Percentiles rank a stretch among this genome's conserved stretches.
Conservation (phyloP, 2,329 filamentous ascomycete species). For the Colletotrichum navitas region DNA sequence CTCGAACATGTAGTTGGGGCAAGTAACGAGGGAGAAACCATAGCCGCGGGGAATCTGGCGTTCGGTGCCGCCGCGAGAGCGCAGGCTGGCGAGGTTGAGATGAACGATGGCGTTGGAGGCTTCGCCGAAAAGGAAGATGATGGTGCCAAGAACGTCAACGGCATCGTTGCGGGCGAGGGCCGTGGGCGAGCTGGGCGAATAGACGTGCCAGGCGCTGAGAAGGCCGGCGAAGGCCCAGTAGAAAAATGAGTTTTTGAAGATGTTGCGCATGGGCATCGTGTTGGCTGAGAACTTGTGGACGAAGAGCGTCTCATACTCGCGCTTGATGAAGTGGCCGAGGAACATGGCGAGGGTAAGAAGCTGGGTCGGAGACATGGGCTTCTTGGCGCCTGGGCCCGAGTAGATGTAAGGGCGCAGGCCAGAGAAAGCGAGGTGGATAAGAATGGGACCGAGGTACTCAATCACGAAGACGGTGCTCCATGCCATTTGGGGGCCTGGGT, state of each 20-base stretch:
- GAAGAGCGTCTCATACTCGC: constrained; percentile 93
- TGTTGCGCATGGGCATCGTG: constrained; percentile 92
- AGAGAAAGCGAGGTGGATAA: constrained; percentile 84
- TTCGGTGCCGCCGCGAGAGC: constrained; percentile 84
- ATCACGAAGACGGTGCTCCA: constrained; percentile 96
- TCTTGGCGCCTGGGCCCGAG: constrained; percentile 55
- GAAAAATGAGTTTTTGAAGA: constrained; percentile 94
- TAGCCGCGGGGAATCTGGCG: constrained; percentile 89
- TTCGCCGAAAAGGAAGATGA: constrained; percentile 83
- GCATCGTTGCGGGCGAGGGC: constrained; percentile 62
- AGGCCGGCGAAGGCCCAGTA: constrained; percentile 91
- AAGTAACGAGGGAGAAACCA: constrained; percentile 89
- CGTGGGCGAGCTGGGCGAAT: constrained; percentile 79
- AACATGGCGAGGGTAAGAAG: constrained; percentile 80
- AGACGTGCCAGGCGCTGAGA: constrained; percentile 87
- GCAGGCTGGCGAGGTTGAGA: constrained; percentile 80
- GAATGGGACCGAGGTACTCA: constrained; percentile 92
- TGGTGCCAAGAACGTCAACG: constrained; percentile 76
- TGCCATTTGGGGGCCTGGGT: constrained; percentile 83
- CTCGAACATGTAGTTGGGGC: constrained; percentile 98
- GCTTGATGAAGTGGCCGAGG: constrained; percentile 89
- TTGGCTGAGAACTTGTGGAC: constrained; percentile 94
- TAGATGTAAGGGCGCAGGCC: constrained; percentile 76
- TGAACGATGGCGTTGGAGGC: constrained; percentile 85
- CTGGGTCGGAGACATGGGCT: constrained; percentile 75